These are phyloP conservation scores for Aspergillus sclerotiicarbonarius DNA, from an alignment of 495 filamentous ascomycete genomes.

Conservation along the genomic window DNA sequence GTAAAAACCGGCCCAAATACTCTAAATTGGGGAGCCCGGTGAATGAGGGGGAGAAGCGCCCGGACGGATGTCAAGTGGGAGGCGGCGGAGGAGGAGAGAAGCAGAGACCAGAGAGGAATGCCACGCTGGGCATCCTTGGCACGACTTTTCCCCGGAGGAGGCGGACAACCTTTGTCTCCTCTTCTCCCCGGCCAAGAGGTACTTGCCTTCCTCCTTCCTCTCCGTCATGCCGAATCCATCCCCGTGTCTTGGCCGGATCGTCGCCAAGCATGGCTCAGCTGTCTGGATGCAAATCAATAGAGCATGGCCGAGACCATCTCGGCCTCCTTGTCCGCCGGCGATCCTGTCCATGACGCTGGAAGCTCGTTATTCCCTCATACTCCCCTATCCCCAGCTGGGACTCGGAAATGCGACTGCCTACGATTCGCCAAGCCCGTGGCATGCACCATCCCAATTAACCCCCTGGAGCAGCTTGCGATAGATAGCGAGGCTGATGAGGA, in stretches of 20 bases:
- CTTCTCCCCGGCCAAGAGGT: no score
- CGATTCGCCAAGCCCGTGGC: not conserved
- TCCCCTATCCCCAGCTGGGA: no score
- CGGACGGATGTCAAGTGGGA: not conserved
- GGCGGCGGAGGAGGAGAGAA: no score
- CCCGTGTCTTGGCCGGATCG: not conserved
- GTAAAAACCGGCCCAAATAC: not conserved
- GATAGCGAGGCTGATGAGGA: not conserved
- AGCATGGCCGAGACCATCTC: not conserved
- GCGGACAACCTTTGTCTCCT: no score
- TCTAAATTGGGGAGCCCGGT: not conserved
- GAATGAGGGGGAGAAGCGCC: not conserved
- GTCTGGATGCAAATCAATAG: not conserved
- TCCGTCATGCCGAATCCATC: no score
- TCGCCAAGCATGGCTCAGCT: slow-evolving; percentile 6
- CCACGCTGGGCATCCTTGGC: not conserved
- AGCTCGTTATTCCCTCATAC: no score
- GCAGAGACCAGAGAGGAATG: not conserved
- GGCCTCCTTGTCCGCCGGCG: not conserved
- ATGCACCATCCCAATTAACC: no score
- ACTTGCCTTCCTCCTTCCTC: no score
- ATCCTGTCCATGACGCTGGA: not conserved
- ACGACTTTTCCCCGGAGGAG: not conserved
- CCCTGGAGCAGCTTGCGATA: not conserved
- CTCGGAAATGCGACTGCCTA: not conserved